These are phyloP conservation scores for Dryas alaskensis DNA, from an alignment of 306 rosid genomes.

Conservation along the genomic window DNA sequence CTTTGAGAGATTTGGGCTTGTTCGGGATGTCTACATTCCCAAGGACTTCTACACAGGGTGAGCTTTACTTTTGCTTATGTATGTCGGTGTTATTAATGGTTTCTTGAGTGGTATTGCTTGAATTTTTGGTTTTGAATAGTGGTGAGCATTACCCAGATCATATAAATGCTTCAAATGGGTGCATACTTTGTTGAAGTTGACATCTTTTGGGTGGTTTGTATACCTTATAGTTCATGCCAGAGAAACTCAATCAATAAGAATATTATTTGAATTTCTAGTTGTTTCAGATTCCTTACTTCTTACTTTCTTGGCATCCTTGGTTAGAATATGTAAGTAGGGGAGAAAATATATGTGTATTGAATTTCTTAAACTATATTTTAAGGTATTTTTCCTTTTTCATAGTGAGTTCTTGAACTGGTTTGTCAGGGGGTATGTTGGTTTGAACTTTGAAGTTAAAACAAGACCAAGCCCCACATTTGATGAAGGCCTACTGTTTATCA, in stretches of 20 bases:
- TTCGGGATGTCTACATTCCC: conserved; percentile 92
- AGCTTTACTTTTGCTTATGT: conserved; percentile 22
- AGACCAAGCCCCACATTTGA: conserved; percentile 92
- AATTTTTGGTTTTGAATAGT: not conserved
- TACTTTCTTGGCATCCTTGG: conserved; percentile 3
- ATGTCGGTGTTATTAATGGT: not conserved
- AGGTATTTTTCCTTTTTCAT: conserved; percentile 33
- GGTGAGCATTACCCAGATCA: not conserved
- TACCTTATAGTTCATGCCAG: not conserved
- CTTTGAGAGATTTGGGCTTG: conserved; percentile 89
- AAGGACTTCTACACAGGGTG: conserved; percentile 95
- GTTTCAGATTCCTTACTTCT: conserved; percentile 15
- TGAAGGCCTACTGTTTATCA: conserved; percentile 74
- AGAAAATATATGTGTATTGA: conserved; percentile 23
- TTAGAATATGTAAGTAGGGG: conserved; percentile 26
- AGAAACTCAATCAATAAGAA: conserved; percentile 26
- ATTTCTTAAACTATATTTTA: conserved; percentile 21
- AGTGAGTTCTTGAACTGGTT: conserved; percentile 78
- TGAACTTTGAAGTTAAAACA: conserved; percentile 96
- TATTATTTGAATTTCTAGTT: conserved; percentile 6
- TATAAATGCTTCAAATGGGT: not conserved
- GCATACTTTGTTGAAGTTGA: not conserved
- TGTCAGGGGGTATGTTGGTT: conserved; percentile 99
- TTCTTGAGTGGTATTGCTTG: not conserved
- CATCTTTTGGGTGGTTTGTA: not conserved